phyloP scores from a whole-genome alignment of 257 asterid species.

The Oldenlandia corymbosa region DNA sequence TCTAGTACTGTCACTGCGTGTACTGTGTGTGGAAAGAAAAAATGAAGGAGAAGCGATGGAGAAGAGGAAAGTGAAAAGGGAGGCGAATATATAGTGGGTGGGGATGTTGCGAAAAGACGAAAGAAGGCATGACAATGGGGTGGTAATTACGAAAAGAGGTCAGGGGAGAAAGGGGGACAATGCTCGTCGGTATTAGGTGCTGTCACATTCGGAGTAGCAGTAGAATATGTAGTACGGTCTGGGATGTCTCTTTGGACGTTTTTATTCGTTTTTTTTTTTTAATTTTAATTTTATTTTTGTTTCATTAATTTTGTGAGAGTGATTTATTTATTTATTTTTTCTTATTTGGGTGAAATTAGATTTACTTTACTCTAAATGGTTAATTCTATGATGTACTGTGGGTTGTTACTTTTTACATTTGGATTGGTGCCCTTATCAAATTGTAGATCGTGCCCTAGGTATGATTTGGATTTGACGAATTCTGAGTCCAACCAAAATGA shows the following conservation, averaged over 20 bases:
- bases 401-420: too few relatives aligned
- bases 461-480: too few relatives aligned
- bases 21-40: constrained; percentile 13
- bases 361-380: too few relatives aligned
- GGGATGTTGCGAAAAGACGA: constrained; percentile 25
- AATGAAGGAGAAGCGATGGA: background rate
- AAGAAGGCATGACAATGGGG: constrained; percentile 15
- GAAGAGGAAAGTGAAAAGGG: constrained; percentile 2
- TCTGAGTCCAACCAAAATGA: too few relatives aligned
- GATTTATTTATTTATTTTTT: too few relatives aligned
- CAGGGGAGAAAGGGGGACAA: constrained; percentile 16
- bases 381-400: too few relatives aligned
- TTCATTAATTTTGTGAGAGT: too few relatives aligned
- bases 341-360: too few relatives aligned
- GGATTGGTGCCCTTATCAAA: too few relatives aligned
- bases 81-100: constrained; percentile 28
- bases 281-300: too few relatives aligned
- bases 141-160: background rate
- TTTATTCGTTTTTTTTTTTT: too few relatives aligned
- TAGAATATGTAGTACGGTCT: constrained; percentile 24
- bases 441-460: too few relatives aligned
- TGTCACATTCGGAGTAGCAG: constrained; percentile 20
- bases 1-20: constrained; percentile 1
- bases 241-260: constrained; percentile 4
- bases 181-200: constrained; percentile 27